Evolutionary conservation across 495 filamentous ascomycete species (phyloP).

Genomic region (Sordaria brevicollis): DNA sequence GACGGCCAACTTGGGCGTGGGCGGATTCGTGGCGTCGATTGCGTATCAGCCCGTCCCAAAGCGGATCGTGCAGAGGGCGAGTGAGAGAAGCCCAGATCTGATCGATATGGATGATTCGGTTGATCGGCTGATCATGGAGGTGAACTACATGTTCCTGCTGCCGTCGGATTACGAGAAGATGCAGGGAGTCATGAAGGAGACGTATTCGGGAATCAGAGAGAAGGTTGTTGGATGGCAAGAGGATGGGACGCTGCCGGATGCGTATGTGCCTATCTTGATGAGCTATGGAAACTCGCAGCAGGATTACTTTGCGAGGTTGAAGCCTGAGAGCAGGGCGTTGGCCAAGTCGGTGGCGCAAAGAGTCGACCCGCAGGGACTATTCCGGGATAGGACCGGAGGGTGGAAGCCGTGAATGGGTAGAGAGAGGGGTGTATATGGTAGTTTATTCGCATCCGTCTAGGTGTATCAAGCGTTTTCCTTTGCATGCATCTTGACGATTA

Average conservation of each 20-base stretch:
- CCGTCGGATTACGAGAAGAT: slow-evolving; percentile 35
- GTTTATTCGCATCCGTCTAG: not conserved
- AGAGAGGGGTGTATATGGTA: not conserved
- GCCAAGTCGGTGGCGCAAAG: slow-evolving; percentile 32
- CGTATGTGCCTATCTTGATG: slow-evolving; percentile 49
- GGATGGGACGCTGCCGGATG: slow-evolving; percentile 29
- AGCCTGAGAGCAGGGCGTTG: slow-evolving; percentile 29
- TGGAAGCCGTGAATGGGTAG: slow-evolving; percentile 21
- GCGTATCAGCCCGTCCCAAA: slow-evolving; percentile 49
- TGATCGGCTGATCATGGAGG: slow-evolving; percentile 46
- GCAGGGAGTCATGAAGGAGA: slow-evolving; percentile 38
- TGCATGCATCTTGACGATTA: not conserved
- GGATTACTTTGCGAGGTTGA: slow-evolving; percentile 49
- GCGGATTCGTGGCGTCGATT: slow-evolving; percentile 40
- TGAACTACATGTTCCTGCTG: slow-evolving; percentile 43
- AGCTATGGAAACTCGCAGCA: slow-evolving; percentile 48
- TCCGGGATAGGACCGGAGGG: slow-evolving; percentile 47
- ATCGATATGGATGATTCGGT: slow-evolving; percentile 39
- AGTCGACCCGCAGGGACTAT: slow-evolving; percentile 49
- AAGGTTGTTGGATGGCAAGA: slow-evolving; percentile 24
- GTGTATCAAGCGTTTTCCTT: not conserved
- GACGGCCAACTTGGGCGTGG: slow-evolving; percentile 30
- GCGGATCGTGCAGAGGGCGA: slow-evolving; percentile 35
- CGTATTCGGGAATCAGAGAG: slow-evolving; percentile 31
- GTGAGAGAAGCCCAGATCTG: slow-evolving; percentile 41